Conservation (phyloP, 2,329 filamentous ascomycete genomes). For the Pezizomycotina sp. region DNA sequence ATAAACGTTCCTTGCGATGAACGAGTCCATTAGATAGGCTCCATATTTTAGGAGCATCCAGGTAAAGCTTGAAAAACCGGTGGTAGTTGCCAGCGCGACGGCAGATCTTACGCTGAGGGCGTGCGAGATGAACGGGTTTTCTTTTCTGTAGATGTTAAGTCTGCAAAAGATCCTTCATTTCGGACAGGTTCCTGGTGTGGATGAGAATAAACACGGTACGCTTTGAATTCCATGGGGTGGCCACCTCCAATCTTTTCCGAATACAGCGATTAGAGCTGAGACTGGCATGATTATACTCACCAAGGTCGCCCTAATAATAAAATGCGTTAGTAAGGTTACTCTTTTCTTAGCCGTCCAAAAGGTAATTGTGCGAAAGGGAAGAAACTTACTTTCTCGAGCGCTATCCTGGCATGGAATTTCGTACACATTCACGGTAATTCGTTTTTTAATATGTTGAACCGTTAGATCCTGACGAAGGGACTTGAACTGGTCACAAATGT, state of each 20-base stretch:
- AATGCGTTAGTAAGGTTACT: conserved; percentile 3
- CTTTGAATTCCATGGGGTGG: conserved; percentile 83
- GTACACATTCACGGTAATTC: conserved; percentile 91
- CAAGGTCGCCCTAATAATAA: conserved; percentile 54
- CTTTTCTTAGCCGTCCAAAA: not conserved
- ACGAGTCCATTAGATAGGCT: conserved; percentile 98
- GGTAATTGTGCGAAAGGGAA: not conserved
- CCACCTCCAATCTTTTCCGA: conserved; percentile 67
- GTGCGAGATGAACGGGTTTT: conserved; percentile 71
- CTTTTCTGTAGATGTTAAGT: conserved; percentile 97
- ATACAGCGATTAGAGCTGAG: conserved; percentile 85
- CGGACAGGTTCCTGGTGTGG: conserved; percentile 93
- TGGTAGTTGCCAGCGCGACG: conserved; percentile 90
- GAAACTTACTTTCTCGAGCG: conserved; percentile 56
- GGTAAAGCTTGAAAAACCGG: conserved; percentile 91
- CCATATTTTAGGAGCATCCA: conserved; percentile 93
- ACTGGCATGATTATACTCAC: conserved; percentile 99
- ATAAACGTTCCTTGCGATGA: conserved; percentile 82
- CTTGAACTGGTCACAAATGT: conserved; percentile 99
- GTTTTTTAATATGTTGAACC: conserved; percentile 89
- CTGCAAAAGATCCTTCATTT: conserved; percentile 96
- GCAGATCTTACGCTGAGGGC: conserved; percentile 82
- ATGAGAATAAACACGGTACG: conserved; percentile 99
- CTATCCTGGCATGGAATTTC: conserved; percentile 95
- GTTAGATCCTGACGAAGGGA: conserved; percentile 95